Evolutionary conservation across 2,329 filamentous ascomycete genomes (phyloP).

Genomic region (Mycosphaerella arachidis): DNA sequence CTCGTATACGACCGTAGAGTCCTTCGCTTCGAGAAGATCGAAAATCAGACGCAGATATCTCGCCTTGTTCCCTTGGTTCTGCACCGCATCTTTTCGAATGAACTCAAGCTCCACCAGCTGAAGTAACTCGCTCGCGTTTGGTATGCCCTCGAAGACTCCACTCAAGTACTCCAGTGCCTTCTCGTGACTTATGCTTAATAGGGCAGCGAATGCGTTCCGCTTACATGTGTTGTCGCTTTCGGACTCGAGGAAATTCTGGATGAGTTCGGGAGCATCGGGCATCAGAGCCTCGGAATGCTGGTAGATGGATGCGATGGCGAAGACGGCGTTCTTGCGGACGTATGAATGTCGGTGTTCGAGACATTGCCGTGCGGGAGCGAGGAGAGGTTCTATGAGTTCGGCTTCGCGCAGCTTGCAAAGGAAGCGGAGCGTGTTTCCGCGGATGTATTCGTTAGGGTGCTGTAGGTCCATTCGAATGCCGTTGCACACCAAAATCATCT

Average conservation of each 20-base stretch:
- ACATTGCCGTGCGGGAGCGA: slow-evolving; percentile 86
- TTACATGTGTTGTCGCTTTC: slow-evolving; percentile 96
- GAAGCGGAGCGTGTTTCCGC: slow-evolving; percentile 96
- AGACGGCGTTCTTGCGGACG: slow-evolving; percentile 96
- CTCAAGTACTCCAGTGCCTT: slow-evolving; percentile 85
- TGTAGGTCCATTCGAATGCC: slow-evolving; percentile 96
- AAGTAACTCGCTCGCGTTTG: slow-evolving; percentile 88
- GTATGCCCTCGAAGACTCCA: slow-evolving; percentile 84
- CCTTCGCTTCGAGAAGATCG: slow-evolving; percentile 85
- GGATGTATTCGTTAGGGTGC: slow-evolving; percentile 96
- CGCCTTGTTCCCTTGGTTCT: slow-evolving; percentile 92
- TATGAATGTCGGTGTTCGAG: slow-evolving; percentile 96
- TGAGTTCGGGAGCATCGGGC: slow-evolving; percentile 89
- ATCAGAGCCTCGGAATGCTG: slow-evolving; percentile 87
- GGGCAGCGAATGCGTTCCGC: slow-evolving; percentile 90
- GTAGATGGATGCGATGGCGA: slow-evolving; percentile 88
- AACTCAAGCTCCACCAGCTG: slow-evolving; percentile 95
- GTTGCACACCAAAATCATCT: slow-evolving; percentile 99
- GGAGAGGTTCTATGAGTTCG: slow-evolving; percentile 90
- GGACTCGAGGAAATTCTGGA: slow-evolving; percentile 80
- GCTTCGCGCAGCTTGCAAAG: slow-evolving; percentile 93
- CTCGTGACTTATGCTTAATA: slow-evolving; percentile 87
- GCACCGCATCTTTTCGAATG: slow-evolving; percentile 93
- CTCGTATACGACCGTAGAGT: slow-evolving; percentile 95
- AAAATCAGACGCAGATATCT: slow-evolving; percentile 93